phyloP scores from a whole-genome alignment of 2,329 filamentous ascomycete species.

The Fusarium praegraminearum region DNA sequence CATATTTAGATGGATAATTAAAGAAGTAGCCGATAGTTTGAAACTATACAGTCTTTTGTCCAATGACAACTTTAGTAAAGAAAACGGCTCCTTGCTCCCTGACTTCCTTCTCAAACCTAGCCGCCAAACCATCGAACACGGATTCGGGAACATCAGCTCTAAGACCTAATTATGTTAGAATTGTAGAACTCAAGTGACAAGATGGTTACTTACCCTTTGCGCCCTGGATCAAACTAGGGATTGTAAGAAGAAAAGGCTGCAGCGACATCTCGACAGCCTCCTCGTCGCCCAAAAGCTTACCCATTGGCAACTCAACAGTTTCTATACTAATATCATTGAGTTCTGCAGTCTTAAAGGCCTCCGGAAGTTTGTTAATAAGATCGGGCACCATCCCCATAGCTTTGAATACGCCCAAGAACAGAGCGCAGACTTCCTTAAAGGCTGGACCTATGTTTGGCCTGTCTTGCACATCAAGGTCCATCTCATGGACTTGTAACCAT shows the following conservation, averaged over 20 bases:
- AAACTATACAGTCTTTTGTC: conserved; percentile 2
- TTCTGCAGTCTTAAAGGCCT: neutral
- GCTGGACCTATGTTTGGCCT: neutral
- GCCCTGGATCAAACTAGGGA: conserved; percentile 8
- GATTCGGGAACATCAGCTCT: conserved; percentile 3
- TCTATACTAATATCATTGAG: neutral
- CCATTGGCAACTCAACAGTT: conserved; percentile 14
- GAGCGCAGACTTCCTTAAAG: conserved; percentile 3
- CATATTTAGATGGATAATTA: too few species aligned
- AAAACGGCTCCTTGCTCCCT: conserved; percentile 14
- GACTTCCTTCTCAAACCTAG: conserved; percentile 26
- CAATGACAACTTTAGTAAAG: conserved; percentile 2
- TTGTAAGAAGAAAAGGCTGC: conserved; percentile 15
- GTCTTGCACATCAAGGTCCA: conserved; percentile 6
- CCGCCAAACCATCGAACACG: neutral
- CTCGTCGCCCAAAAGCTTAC: conserved; percentile 3
- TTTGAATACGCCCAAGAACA: conserved; percentile 18
- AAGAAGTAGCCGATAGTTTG: neutral
- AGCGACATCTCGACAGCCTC: neutral
- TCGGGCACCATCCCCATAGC: conserved; percentile 11
- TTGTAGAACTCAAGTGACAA: too few species aligned
- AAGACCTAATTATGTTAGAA: neutral
- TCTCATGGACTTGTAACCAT: conserved; percentile 28
- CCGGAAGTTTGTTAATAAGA: neutral
- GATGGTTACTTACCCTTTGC: conserved; percentile 5